Base-by-base conservation (phyloP, 192 early-diverging fungal genomes). In the Gonapodya prolifera region DNA sequence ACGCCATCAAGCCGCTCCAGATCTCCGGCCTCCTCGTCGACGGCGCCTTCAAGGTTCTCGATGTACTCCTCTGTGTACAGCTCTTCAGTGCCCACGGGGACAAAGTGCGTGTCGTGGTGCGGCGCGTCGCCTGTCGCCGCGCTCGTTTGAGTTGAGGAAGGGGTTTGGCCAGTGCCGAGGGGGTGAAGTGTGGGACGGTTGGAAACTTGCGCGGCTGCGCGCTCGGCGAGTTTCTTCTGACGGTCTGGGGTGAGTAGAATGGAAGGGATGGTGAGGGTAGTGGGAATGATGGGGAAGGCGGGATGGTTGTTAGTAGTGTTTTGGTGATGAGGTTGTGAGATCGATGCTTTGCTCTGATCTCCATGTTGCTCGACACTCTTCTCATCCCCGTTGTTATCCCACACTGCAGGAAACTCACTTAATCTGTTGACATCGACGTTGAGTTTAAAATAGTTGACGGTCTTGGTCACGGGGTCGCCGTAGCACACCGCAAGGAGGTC, bases 381-480 rank as follows among this genome's bases (percentile, higher is more conserved):
- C n/a, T n/a, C n/a, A n/a, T n/a, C n/a, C n/a, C n/a, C n/a, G n/a
- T n/a, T n/a, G n/a, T n/a, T n/a, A n/a, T n/a, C n/a, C n/a, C n/a
- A n/a, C n/a, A n/a, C n/a, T n/a, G n/a, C n/a, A n/a, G n/a, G n/a
- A 23, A 61, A 61, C 45, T 61, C 45, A 61, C 45, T 61, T 23
- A 61, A 61, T 1, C 88, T 78, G 71, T 86, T 89, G 1, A 87
- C 85, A 70, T 89, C 86, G 1, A 85, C 85, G 69, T 89, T 86
- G 35, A 89, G 78, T 70, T 89, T 89, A 77, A 89, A 88, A 77
- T 89, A 89, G 79, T 89, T 89, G 34, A 89, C 86, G 33, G 82
- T 84, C 0, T 73, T 78, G 23, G 82, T 84, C 1, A 80, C 71
- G 13, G 80, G 76, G 70, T 81, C 83, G 28, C 81, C 80, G 74